These are phyloP conservation scores for Fusarium albidum DNA, from an alignment of 2,329 filamentous ascomycete species.

Conservation along the genomic window DNA sequence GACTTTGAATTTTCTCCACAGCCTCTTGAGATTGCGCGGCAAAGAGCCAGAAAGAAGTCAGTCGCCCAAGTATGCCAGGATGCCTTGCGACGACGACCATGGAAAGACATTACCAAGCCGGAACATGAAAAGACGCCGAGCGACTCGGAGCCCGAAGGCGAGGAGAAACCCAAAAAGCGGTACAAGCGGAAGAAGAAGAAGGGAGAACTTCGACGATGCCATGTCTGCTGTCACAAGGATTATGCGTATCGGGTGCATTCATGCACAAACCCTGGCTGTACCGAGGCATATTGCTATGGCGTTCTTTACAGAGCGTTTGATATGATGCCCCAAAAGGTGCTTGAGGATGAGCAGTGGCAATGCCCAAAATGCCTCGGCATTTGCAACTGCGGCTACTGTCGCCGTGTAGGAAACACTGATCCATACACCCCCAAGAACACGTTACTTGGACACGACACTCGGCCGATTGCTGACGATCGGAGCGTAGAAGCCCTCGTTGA, in stretches of 20 bases:
- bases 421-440: constrained; percentile 90
- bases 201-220: constrained; percentile 70
- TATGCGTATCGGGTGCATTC: constrained; percentile 84
- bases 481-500: constrained; percentile 92
- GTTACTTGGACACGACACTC: constrained; percentile 89
- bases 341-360: constrained; percentile 84
- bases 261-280: constrained; percentile 76
- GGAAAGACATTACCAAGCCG: constrained; percentile 79
- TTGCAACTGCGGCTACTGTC: constrained; percentile 87
- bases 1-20: constrained; percentile 72
- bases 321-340: constrained; percentile 81
- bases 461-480: constrained; percentile 86
- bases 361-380: constrained; percentile 88
- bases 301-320: constrained; percentile 91
- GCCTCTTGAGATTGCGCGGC: constrained; percentile 74
- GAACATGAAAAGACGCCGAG: constrained; percentile 55
- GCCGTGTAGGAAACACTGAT: constrained; percentile 68
- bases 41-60: constrained; percentile 75
- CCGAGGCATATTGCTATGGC: constrained; percentile 89
- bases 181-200: constrained; percentile 62
- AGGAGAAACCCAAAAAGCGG: constrained; percentile 69
- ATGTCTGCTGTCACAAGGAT: constrained; percentile 84
- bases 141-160: constrained; percentile 66
- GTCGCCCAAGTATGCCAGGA: constrained; percentile 95
- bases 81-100: constrained; percentile 80